phyloP scores from a whole-genome alignment of 768 basidiomycete genomes.

The Lentinula lateritia region DNA sequence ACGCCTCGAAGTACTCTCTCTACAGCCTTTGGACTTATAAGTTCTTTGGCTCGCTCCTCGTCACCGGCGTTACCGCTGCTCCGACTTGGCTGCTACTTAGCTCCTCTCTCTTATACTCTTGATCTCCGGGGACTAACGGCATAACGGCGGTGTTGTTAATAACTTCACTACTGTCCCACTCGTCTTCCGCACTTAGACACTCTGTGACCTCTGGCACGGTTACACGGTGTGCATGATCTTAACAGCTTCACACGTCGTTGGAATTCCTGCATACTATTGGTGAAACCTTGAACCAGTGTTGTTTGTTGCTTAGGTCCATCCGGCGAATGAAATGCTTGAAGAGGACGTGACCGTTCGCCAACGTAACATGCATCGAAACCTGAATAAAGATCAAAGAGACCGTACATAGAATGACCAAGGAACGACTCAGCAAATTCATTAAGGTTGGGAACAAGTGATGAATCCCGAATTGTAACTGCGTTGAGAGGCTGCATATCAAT shows the following conservation, averaged over 20 bases:
- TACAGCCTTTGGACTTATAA: too few species aligned
- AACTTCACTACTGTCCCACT: too few species aligned
- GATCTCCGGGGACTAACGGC: too few species aligned
- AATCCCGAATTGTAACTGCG: neutral
- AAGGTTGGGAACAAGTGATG: neutral
- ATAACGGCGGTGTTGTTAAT: too few species aligned
- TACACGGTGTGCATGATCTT: too few species aligned
- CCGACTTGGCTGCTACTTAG: too few species aligned
- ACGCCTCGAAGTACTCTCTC: too few species aligned
- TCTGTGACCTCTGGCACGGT: too few species aligned
- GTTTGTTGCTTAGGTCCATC: conserved; percentile 8
- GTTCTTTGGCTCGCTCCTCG: too few species aligned
- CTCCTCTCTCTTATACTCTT: too few species aligned
- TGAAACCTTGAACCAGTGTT: conserved; percentile 10
- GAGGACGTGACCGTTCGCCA: neutral
- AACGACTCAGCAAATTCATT: conserved; percentile 1
- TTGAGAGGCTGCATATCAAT: neutral
- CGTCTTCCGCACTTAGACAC: too few species aligned
- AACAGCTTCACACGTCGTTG: neutral
- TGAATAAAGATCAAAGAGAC: conserved; percentile 2
- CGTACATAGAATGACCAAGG: neutral
- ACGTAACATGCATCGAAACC: conserved; percentile 1
- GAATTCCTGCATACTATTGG: conserved; percentile 6
- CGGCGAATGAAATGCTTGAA: conserved; percentile 8
- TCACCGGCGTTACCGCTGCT: too few species aligned